Evolutionary conservation across 352 stramenopile genomes (phyloP).

Genomic region (Peronospora belbahrii): DNA sequence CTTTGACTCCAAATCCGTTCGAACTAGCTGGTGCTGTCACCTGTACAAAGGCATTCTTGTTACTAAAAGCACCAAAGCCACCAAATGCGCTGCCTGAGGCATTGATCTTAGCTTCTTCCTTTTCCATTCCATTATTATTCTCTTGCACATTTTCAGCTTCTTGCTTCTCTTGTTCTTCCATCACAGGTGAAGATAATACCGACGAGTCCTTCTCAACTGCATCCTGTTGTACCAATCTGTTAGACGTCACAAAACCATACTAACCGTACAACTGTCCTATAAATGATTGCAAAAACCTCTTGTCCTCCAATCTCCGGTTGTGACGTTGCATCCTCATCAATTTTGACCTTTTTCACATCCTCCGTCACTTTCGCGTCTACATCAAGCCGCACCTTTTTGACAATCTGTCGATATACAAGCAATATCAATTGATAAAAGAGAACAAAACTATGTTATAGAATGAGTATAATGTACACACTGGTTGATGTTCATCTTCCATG

Average conservation of each 20-base stretch:
- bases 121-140: neutral
- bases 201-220: slow-evolving; percentile 6
- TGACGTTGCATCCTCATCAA: slow-evolving; percentile 23
- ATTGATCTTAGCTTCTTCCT: slow-evolving; percentile 11
- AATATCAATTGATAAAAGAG: neutral
- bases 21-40: slow-evolving; percentile 24
- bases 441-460: neutral
- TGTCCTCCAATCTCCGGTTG: slow-evolving; percentile 21
- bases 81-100: slow-evolving; percentile 35
- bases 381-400: slow-evolving; percentile 55
- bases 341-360: slow-evolving; percentile 40
- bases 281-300: too few species aligned
- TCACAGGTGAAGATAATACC: slow-evolving; percentile 7
- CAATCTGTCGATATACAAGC: slow-evolving; percentile 19
- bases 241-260: too few species aligned
- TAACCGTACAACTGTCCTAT: neutral
- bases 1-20: slow-evolving; percentile 1
- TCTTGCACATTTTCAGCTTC: slow-evolving; percentile 4
- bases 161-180: slow-evolving; percentile 3
- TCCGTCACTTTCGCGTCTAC: slow-evolving; percentile 41
- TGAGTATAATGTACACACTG: slow-evolving; percentile 19
- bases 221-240: too few species aligned
- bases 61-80: slow-evolving; percentile 45
- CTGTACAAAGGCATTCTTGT: slow-evolving; percentile 39
- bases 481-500: slow-evolving; percentile 49